These are phyloP conservation scores for Ramaria rubella DNA, from an alignment of 768 basidiomycete species.

Conservation along the genomic window DNA sequence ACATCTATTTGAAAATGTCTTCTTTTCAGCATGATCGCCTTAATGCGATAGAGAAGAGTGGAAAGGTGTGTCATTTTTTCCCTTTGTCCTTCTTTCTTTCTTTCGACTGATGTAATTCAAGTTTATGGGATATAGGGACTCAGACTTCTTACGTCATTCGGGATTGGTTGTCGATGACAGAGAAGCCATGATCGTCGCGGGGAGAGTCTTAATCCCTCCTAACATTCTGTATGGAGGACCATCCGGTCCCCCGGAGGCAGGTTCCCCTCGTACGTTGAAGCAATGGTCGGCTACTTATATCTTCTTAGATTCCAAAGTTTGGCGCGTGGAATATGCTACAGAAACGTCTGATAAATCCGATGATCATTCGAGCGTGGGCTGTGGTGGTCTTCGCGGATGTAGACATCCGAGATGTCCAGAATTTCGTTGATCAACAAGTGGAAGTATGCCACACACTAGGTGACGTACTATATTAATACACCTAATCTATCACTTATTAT, in stretches of 20 bases:
- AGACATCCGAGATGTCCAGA: neutral
- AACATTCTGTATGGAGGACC: no score
- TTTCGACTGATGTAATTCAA: neutral
- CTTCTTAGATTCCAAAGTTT: neutral
- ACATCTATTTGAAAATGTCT: neutral
- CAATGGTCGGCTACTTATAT: no score
- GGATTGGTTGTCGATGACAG: neutral
- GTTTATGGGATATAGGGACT: neutral
- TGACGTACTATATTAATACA: neutral
- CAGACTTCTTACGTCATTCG: neutral
- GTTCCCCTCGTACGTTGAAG: no score
- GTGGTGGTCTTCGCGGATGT: neutral
- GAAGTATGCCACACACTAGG: neutral
- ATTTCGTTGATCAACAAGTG: neutral
- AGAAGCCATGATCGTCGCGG: no score
- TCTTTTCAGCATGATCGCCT: neutral
- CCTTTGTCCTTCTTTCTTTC: neutral
- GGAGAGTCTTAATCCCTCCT: no score
- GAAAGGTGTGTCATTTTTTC: neutral
- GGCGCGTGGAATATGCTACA: conserved; percentile 1
- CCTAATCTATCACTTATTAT: neutral
- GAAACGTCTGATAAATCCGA: neutral
- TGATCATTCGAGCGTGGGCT: neutral
- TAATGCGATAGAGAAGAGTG: neutral
- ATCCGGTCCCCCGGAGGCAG: no score